These are phyloP conservation scores for Raphanus raphanistrum DNA, from an alignment of 345 rosid genomes.

Conservation along the genomic window DNA sequence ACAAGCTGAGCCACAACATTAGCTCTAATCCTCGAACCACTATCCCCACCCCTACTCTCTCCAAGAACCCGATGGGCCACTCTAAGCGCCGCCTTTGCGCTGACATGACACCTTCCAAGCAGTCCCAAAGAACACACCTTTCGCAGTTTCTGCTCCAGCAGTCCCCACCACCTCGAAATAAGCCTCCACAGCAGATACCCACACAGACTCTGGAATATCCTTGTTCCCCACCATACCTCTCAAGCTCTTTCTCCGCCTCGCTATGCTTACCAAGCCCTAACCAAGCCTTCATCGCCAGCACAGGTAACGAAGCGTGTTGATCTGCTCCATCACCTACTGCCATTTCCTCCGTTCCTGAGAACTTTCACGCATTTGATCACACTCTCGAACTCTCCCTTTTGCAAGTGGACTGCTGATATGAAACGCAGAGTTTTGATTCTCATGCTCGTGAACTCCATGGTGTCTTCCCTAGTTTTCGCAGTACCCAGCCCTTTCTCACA, in stretches of 20 bases:
- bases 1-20: slow-evolving; percentile 76
- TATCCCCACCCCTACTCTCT: slow-evolving; percentile 52
- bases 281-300: slow-evolving; percentile 97
- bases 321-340: slow-evolving; percentile 53
- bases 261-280: slow-evolving; percentile 71
- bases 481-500: slow-evolving; percentile 72
- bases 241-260: slow-evolving; percentile 94
- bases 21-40: slow-evolving; percentile 56
- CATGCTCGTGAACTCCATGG: slow-evolving; percentile 54
- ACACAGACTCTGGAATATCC: slow-evolving; percentile 85
- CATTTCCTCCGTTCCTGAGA: slow-evolving; percentile 57
- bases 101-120: slow-evolving; percentile 80
- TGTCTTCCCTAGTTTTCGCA: slow-evolving; percentile 60
- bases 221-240: slow-evolving; percentile 78
- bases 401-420: slow-evolving; percentile 86
- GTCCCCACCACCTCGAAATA: slow-evolving; percentile 84
- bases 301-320: slow-evolving; percentile 86
- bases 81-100: slow-evolving; percentile 80
- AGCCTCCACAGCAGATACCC: slow-evolving; percentile 93
- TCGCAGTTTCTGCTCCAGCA: slow-evolving; percentile 91
- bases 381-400: slow-evolving; percentile 79
- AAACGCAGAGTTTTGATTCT: slow-evolving; percentile 74
- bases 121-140: slow-evolving; percentile 84
- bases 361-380: slow-evolving; percentile 88
- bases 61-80: slow-evolving; percentile 68